phyloP scores from a whole-genome alignment of 2,329 filamentous ascomycete species.

The Talaromyces sp. region DNA sequence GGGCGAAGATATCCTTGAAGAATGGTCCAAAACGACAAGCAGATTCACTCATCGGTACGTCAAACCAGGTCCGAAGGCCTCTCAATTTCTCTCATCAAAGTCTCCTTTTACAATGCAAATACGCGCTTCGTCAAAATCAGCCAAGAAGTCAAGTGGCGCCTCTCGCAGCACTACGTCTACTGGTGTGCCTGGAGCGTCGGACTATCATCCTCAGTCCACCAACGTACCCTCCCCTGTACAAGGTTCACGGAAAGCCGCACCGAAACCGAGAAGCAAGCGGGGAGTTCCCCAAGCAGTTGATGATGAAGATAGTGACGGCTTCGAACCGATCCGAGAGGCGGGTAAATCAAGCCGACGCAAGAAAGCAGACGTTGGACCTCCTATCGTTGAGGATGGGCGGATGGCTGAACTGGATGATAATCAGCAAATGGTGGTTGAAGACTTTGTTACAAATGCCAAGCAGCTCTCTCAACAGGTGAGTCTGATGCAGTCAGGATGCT shows the following conservation, averaged over 20 bases:
- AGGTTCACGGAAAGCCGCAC: constrained; percentile 37
- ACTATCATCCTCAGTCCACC: constrained; percentile 59
- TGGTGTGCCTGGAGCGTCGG: constrained; percentile 33
- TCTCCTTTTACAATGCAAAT: constrained; percentile 53
- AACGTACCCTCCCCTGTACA: constrained; percentile 64
- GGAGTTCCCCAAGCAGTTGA: constrained; percentile 25
- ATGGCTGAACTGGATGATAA: constrained; percentile 42
- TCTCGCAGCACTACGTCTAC: constrained; percentile 26
- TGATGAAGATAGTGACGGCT: constrained; percentile 43
- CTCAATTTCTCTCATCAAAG: constrained; percentile 46
- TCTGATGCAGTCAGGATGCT: not conserved
- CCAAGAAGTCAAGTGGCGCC: not conserved
- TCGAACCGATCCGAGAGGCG: constrained; percentile 40
- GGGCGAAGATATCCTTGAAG: constrained; percentile 68
- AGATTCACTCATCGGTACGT: constrained; percentile 72
- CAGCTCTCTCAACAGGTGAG: constrained; percentile 42
- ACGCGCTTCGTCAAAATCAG: constrained; percentile 45
- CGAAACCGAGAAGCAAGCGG: constrained; percentile 22
- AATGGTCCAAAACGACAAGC: constrained; percentile 65
- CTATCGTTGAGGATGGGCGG: constrained; percentile 45
- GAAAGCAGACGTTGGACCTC: constrained; percentile 39
- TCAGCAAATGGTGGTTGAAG: constrained; percentile 46
- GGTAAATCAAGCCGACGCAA: constrained; percentile 30
- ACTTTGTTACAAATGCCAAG: constrained; percentile 47
- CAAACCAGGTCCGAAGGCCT: constrained; percentile 42